Percentiles rank a stretch among this genome's conserved stretches.
These are phyloP conservation scores for Eucalyptus sp. DNA, from an alignment of 345 rosid genomes.

Conservation along the genomic window DNA sequence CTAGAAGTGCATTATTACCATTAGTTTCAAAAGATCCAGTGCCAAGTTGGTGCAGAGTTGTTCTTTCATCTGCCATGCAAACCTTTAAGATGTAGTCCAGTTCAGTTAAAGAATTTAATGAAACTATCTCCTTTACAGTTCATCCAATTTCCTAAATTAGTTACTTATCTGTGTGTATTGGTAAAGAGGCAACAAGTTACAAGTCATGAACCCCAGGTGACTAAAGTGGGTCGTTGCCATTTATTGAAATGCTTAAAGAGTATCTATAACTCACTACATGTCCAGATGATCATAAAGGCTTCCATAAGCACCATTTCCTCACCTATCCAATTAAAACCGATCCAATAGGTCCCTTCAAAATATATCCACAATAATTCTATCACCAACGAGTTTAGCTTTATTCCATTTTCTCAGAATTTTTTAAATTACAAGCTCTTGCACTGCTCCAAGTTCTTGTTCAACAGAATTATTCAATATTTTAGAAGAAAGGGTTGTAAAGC, in stretches of 20 bases:
- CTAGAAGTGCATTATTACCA: background rate
- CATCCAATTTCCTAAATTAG: background rate
- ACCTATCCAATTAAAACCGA: background rate
- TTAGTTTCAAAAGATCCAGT: background rate
- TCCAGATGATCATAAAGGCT: background rate
- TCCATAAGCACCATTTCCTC: background rate
- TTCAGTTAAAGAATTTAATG: background rate
- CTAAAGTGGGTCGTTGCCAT: background rate
- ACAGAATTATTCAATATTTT: background rate
- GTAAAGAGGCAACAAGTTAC: background rate
- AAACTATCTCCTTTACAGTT: background rate
- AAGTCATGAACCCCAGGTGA: background rate
- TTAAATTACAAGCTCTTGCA: background rate
- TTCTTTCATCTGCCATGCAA: background rate
- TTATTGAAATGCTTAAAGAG: background rate
- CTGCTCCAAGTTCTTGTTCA: background rate
- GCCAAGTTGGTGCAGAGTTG: background rate
- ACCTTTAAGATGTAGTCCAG: background rate
- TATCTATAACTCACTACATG: background rate
- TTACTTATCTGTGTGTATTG: background rate
- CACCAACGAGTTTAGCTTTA: background rate
- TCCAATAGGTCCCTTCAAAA: background rate
- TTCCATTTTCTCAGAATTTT: background rate
- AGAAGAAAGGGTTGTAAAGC: background rate
- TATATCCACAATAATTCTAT: background rate